Base-by-base conservation (phyloP, 169 alveolate genomes). In the Amoebophrya sp. region DNA sequence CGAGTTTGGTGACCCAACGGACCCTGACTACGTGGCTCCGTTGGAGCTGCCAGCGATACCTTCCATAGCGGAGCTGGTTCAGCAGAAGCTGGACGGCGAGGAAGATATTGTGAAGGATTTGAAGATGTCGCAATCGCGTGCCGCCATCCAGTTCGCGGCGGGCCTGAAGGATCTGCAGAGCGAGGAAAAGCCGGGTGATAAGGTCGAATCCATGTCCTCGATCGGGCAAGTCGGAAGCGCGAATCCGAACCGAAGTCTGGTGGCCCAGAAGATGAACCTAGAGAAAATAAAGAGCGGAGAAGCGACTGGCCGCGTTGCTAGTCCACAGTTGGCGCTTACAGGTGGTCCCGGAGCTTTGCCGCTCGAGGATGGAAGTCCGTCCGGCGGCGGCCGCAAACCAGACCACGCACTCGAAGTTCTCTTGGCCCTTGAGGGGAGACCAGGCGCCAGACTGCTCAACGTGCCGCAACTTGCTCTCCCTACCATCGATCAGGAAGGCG, bases 11-110 rank as follows among this genome's bases (percentile, higher is more conserved):
- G 83, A 65, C 26, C 83, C 83, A 26, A 36, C 18, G 26, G 36
- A 65, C 83, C 83, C 83, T 29, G 26, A 65, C 83, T 65, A 65
- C 83, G n/a, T 65, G 39, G 83, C 83, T 29, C 83, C 83, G 83
- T 26, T 65, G 83, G 83, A 6, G 2, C 26, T 65, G 83, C 83
- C 83, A 0, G 33, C 33, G 83, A 65, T 65, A 29, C 83, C 83
- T 1, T 12, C 36, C 83, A 36, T 65, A 36, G 83, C 83, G 83
- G 83, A 65, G 26, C 2, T 65, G 83, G 83, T 65, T 10, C 3
- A 36, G 33, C 83, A 65, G 26, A 6, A 26, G 26, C 0, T 65
- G 83, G 83, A 65, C 83, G 83, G 2, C 38, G 83, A 65, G 83
- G 83, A 65, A 36, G 83, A 65, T 1, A 65, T 65, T 36, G 26